These are phyloP conservation scores for Epichloe bromicola DNA, from an alignment of 2,329 filamentous ascomycete genomes.

Conservation along the genomic window DNA sequence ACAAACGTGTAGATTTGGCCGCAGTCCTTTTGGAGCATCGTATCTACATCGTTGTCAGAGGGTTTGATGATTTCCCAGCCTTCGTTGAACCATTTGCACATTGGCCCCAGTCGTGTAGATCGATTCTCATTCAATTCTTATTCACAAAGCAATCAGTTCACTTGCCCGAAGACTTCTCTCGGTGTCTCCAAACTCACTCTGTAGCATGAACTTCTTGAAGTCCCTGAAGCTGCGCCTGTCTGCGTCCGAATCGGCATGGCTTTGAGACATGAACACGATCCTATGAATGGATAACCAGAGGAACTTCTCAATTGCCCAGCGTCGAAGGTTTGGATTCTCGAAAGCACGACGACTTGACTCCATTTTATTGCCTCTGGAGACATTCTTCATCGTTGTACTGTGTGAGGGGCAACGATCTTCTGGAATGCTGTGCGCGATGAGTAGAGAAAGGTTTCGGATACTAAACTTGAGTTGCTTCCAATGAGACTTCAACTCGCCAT, in stretches of 20 bases:
- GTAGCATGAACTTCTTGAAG: background rate
- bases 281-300: background rate
- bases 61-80: background rate
- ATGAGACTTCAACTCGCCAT: background rate
- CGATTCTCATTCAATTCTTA: background rate
- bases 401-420: background rate
- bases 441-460: background rate
- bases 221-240: background rate
- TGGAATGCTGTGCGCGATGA: background rate
- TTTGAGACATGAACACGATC: background rate
- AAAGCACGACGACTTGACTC: background rate
- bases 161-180: no score
- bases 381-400: no score
- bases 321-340: background rate
- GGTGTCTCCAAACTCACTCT: background rate
- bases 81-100: background rate
- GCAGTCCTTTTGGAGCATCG: background rate
- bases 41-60: background rate
- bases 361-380: background rate
- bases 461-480: constrained; percentile 1
- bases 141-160: background rate
- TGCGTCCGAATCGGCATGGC: background rate
- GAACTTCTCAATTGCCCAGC: background rate
- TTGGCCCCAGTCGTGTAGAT: background rate
- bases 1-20: background rate